Percentiles rank a stretch among this genome's conserved stretches.
Conservation (phyloP, 345 rosid species). For the Populus pruinosa region DNA sequence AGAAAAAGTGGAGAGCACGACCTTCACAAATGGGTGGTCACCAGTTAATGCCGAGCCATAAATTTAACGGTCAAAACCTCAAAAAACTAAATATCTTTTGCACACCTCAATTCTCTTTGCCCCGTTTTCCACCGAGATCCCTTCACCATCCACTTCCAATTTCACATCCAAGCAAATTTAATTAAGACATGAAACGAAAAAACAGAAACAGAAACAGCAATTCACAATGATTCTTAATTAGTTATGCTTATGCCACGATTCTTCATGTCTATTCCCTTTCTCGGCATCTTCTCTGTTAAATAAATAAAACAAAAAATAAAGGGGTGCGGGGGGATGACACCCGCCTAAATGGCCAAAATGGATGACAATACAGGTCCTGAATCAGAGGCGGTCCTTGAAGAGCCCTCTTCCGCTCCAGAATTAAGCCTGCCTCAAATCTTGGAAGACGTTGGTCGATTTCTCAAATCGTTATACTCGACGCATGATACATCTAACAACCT, state of each 20-base stretch:
- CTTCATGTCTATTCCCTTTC: slow-evolving; percentile 2
- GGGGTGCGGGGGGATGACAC: no score
- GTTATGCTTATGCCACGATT: slow-evolving; percentile 4
- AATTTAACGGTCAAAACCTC: slow-evolving; percentile 3
- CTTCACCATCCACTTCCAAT: background rate
- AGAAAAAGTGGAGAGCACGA: slow-evolving; percentile 2
- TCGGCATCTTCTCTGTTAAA: background rate
- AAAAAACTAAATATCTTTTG: background rate
- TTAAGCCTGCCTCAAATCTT: slow-evolving; percentile 20
- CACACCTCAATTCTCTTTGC: background rate
- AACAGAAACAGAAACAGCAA: background rate
- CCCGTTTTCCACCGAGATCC: background rate
- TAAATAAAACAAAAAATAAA: background rate
- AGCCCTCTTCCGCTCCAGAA: slow-evolving; percentile 5
- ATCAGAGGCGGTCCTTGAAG: slow-evolving; percentile 1
- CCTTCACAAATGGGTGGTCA: background rate
- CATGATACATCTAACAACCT: slow-evolving; percentile 17
- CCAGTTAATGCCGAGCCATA: slow-evolving; percentile 8
- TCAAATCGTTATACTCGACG: slow-evolving; percentile 21
- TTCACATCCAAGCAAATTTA: slow-evolving; percentile 19
- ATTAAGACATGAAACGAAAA: slow-evolving; percentile 6
- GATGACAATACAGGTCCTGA: background rate
- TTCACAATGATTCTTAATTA: slow-evolving; percentile 6
- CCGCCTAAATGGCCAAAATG: background rate
- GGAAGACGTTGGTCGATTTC: slow-evolving; percentile 50